Evolutionary conservation across 164 flowering plant genomes (phyloP), one percentile per base, ranked within the genome.

Genomic region (Nymphaea thermarum): DNA sequence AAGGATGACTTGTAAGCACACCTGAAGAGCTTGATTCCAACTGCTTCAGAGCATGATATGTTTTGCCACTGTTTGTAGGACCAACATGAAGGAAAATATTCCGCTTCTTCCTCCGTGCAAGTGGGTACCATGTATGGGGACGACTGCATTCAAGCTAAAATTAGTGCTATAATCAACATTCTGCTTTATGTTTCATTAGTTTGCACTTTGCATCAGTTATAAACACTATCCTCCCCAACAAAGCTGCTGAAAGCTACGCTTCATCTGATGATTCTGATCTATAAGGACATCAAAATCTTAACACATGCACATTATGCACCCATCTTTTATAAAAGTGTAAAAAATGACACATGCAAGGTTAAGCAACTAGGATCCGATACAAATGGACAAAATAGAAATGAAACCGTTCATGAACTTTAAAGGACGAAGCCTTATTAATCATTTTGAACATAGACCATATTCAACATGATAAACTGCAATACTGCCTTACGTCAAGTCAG

Each of bases 61-160:
- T 94, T 87, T 94, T 94, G 43, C 98, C 98, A 81, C 98, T 94
- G 70, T 94, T 94, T 71, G 98, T 94, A n/a, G 98, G 97, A 44
- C 98, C 98, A 62, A 89, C 85, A 78, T 94, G 98, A 70, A 91
- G 70, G 66, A 86, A 59, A 71, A 94, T 80, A 67, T 83, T 86
- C 55, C 97, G 82, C 18, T 72, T 82, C 81, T 91, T 91, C 44
- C 68, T 86, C 69, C 98, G 84, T 62, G 98, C 98, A 73, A 66
- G 72, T 66, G 98, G 95, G 57, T 88, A 94, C 98, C 98, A 94
- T 63, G 88, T 77, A 81, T 94, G 95, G 67, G 98, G 98, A 67
- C 78, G 65, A 18, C 98, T 93, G 71, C 45, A 75, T 66, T 71
- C 17, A 68, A 64, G 61, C 44, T 51, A 7, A 70, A 60, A 8